Evolutionary conservation across 768 basidiomycete genomes (phyloP), one percentile per base, ranked within the genome.

Genomic region (Mycena vulgaris): DNA sequence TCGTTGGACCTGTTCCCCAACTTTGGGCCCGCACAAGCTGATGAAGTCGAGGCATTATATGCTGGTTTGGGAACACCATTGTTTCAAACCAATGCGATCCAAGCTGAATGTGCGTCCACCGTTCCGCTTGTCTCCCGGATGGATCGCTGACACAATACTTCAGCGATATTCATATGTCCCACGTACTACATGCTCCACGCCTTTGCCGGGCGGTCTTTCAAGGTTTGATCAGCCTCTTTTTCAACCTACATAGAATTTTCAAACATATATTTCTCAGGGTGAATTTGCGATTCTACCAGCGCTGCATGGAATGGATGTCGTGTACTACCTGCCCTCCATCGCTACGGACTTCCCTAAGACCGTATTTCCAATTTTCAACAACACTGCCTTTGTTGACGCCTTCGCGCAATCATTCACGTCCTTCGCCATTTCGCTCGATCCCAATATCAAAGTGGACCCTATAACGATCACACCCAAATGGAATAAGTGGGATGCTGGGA

Each of bases 81-180:
- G 14, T 56, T 58, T 27, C 30, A 67, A 23, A 52, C 37, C 3
- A 61, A 49, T 14, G 53, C 58, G 0, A 27, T 69, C 10, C 25
- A 65, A 42, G 74, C 72, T 6, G 75, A 76, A 66, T 72, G 28
- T 59, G 11, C 31, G 48, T 63, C 14, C 10, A 7, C 30, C 5
- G 11, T 17, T 40, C 25, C 37, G 11, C 28, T 16, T 39, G 3
- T 16, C 42, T 45, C 42, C 5, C 10, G 5, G 13, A 45, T n/a
- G 21, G 10, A 27, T 14, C 5, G 23, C 35, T 66, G 7, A 27
- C n/a, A n/a, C n/a, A 52, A 28, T 16, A 2, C 4, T 5, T 33
- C 33, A 82, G 81, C 79, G 3, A 80, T 78, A 16, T 72, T 82
- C 51, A 70, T 78, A 23, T 82, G 81, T 49, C 81, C 80, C 10